Evolutionary conservation across 176 grass and related monocot genomes (phyloP), one percentile per base, ranked within the genome.

Genomic region (Oryza glaberrima): DNA sequence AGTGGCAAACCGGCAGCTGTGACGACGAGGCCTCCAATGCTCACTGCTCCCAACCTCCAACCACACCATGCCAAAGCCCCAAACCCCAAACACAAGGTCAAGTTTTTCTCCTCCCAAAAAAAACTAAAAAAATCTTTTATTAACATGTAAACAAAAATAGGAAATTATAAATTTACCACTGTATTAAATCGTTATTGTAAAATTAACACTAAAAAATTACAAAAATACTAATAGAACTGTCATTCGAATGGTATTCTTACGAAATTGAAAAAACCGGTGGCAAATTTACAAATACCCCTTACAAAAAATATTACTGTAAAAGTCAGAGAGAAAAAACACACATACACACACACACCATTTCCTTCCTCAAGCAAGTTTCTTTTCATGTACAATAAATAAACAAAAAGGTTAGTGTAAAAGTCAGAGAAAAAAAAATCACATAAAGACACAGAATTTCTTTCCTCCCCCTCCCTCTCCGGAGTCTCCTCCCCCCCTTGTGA

Each of bases 11-110:
- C 43, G 54, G 83, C 17, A 63, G n/a, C 45, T 19, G 41, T 13
- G 44, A n/a, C 22, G 88, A 77, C 80, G 88, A 67, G 74, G 7
- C 69, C 65, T 79, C 84, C 84, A 83, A 90, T 64, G 84, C 69
- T 70, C 69, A 1, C 63, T 58, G 78, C 46, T n/a, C 84, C 79
- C 80, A 80, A 44, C 38, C 49, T 51, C 88, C 75, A 83, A 75
- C 79, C 80, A 87, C 65, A 74, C 47, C 1, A 64, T 75, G 79
- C 63, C 84, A 79, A 86, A 83, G 68, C 32, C 68, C 79, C 58
- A 60, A 60, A 44, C 56, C 67, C 60, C 47, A 52, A 79, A 69
- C 69, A 75, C 76, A 77, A 87, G 32, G 6, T 78, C 80, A 36
- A 14, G 17, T 65, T 63, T 41, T 63, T 41, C 23, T 35, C 22